Percentiles rank a stretch among this genome's conserved stretches.
Evolutionary conservation across 257 asterid genomes (phyloP).

Genomic region (Penstemon eatonii): DNA sequence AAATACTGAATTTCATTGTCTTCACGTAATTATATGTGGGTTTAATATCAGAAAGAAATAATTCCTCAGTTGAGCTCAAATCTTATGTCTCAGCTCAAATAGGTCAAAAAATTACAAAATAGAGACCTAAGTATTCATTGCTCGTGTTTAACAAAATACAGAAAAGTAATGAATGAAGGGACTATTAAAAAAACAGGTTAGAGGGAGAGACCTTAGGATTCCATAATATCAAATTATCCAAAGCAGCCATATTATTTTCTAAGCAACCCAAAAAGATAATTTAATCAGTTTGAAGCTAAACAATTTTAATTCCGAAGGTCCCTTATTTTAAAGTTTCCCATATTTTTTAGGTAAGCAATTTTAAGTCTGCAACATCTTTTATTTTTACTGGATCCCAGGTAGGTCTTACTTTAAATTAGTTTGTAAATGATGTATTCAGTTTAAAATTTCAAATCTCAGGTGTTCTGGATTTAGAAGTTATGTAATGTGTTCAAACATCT

Average conservation of each 20-base stretch:
- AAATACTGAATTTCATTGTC: background rate
- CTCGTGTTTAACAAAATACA: background rate
- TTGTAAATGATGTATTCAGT: background rate
- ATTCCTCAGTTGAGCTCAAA: background rate
- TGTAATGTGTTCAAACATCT: too few relatives aligned
- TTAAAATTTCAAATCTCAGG: background rate
- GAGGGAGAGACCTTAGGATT: background rate
- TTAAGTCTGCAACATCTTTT: background rate
- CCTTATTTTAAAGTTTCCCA: background rate
- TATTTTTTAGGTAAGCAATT: background rate
- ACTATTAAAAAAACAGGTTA: background rate
- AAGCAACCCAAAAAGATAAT: background rate
- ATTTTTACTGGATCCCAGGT: background rate
- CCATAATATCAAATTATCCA: background rate
- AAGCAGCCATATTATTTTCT: background rate
- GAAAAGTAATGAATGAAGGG: background rate
- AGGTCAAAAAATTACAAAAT: background rate
- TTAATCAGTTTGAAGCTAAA: background rate
- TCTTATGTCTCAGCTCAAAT: conserved; percentile 12
- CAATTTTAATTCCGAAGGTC: background rate
- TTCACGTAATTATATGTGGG: conserved; percentile 14
- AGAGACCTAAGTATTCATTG: background rate
- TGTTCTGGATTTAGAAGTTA: too few relatives aligned
- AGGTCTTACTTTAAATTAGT: background rate
- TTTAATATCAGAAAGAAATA: conserved; percentile 12